Base-by-base conservation (phyloP, 495 filamentous ascomycete genomes). In the Daldinia bambusicola region DNA sequence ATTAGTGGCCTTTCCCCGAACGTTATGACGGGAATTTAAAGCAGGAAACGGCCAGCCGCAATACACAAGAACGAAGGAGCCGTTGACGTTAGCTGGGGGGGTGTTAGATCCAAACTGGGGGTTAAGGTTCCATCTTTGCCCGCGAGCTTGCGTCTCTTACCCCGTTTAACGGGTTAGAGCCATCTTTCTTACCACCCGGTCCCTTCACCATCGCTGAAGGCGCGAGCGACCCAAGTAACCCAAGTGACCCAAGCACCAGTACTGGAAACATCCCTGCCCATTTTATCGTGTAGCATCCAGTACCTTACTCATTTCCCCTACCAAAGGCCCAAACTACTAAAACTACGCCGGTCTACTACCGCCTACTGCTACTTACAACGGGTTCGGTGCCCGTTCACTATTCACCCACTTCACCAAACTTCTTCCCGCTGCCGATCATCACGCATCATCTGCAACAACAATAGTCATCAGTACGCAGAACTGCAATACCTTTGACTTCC, bases 371-470 rank as follows among this genome's bases (percentile, higher is more conserved):
- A 31, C 26, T 26, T 26, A 1, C 58, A 16, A 37, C 55, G 30
- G 50, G 30, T 55, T 68, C 62, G 57, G 68, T 63, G 36, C n/a
- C n/a, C n/a, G n/a, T n/a, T n/a, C n/a, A n/a, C n/a, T n/a, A n/a
- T 63, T 72, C 70, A 61, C 57, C 70, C 61, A 69, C 70, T 57
- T 72, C 70, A 65, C 55, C 65, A 72, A 63, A 61, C 37, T 37
- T 67, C 55, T 69, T 69, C 70, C 65, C 66, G 61, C 61, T 73
- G 70, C 57, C 70, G 70, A 69, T 73, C 70, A 69, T 62, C 48
- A 72, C 70, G 70, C 70, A 72, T 72, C 70, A 72, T 65, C 70
- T 68, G 61, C 65, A 72, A 72, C 64, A 67, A 64, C 69, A 65
- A 60, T 45, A 41, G 61, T 69, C 66, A 72, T 68, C 61, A 61